These are phyloP conservation scores for Spathaspora arborariae DNA, from an alignment of 805 yeast genomes.

Conservation along the genomic window DNA sequence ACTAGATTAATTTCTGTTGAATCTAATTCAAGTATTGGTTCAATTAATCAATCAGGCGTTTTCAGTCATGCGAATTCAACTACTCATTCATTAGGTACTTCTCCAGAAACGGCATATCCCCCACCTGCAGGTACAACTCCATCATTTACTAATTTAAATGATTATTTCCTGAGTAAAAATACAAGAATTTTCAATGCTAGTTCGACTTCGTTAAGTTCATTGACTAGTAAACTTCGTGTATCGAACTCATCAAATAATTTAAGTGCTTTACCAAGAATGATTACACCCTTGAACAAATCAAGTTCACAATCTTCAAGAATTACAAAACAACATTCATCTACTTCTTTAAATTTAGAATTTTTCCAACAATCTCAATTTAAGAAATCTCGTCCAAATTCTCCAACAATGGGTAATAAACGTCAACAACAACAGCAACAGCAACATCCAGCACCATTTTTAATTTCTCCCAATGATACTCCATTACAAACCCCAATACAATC, in stretches of 20 bases:
- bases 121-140: constrained; percentile 11
- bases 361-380: constrained; percentile 19
- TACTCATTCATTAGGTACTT: constrained; percentile 27
- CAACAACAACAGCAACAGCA: constrained; percentile 3
- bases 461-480: constrained; percentile 46
- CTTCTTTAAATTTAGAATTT: constrained; percentile 36
- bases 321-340: constrained; percentile 27
- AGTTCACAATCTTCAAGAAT: constrained; percentile 9
- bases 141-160: constrained; percentile 30
- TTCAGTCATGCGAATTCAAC: constrained; percentile 27
- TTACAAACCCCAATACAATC: constrained; percentile 46
- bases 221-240: constrained; percentile 20
- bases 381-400: constrained; percentile 48
- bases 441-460: constrained; percentile 16
- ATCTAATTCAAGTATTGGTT: constrained; percentile 23
- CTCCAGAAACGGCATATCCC: constrained; percentile 24
- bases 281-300: constrained; percentile 36
- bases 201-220: constrained; percentile 16
- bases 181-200: constrained; percentile 13
- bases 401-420: constrained; percentile 16
- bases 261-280: constrained; percentile 32
- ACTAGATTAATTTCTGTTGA: constrained; percentile 16
- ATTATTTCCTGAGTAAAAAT: constrained; percentile 26
- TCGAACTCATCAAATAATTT: constrained; percentile 21
- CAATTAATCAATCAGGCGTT: constrained; percentile 14